Conservation (phyloP, 257 asterid species). For the Solanum neorickii region DNA sequence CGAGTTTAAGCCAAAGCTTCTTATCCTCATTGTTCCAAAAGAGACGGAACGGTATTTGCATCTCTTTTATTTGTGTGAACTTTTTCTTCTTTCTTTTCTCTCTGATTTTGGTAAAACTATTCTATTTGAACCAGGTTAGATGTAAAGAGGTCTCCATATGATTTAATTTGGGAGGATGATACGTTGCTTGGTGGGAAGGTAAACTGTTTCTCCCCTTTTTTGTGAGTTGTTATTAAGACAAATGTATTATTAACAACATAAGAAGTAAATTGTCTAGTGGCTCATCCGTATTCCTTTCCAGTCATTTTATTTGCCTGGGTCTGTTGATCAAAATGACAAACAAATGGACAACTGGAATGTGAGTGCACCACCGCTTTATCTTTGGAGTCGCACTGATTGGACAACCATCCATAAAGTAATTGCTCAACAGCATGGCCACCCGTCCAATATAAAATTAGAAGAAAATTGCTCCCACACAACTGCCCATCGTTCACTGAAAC, state of each 20-base stretch:
- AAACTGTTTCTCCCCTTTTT: constrained; percentile 3
- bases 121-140: constrained; percentile 43
- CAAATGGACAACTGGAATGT: constrained; percentile 81
- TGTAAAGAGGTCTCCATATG: constrained; percentile 35
- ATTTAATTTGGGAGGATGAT: constrained; percentile 75
- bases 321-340: constrained; percentile 53
- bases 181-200: constrained; percentile 68
- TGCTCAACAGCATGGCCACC: constrained; percentile 52
- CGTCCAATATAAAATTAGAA: constrained; percentile 14
- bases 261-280: neutral
- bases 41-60: constrained; percentile 50
- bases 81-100: neutral
- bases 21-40: constrained; percentile 72
- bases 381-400: constrained; percentile 77
- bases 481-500: constrained; percentile 4
- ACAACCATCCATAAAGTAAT: constrained; percentile 51
- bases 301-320: constrained; percentile 91
- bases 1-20: constrained; percentile 76
- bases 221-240: neutral
- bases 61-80: neutral
- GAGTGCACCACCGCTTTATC: constrained; percentile 53
- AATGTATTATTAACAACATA: neutral
- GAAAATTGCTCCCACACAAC: neutral
- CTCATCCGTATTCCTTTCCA: constrained; percentile 13
- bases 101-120: neutral